A percentile compares a stretch with the other conserved stretches of the same genome.
These are phyloP conservation scores for Saprolegnia parasitica DNA, from an alignment of 352 stramenopile species.

Conservation along the genomic window DNA sequence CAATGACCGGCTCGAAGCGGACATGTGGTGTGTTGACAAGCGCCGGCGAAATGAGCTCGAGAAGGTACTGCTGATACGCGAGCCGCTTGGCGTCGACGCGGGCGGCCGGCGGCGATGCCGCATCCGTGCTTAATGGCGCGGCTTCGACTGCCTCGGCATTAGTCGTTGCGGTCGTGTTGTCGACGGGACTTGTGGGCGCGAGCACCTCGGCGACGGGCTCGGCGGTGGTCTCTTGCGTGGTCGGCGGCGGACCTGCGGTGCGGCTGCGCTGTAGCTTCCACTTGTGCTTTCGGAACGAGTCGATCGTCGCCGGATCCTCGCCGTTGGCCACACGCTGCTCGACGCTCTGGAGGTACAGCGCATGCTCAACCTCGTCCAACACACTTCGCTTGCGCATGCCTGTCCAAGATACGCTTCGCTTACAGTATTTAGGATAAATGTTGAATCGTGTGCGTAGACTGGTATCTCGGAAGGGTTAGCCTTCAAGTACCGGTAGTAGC, in stretches of 20 bases:
- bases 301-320: background rate
- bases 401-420: background rate
- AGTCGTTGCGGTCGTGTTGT: background rate
- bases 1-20: background rate
- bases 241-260: background rate
- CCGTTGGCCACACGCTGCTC: background rate
- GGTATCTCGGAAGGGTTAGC: too few relatives aligned
- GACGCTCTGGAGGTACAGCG: constrained; percentile 12
- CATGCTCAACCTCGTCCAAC: constrained; percentile 18
- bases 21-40: background rate
- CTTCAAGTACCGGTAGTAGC: too few relatives aligned
- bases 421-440: too few relatives aligned
- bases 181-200: background rate
- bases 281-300: constrained; percentile 27
- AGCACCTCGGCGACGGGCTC: background rate
- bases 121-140: background rate
- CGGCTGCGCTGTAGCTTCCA: constrained; percentile 6
- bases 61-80: constrained; percentile 18
- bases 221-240: too few relatives aligned
- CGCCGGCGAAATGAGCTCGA: constrained; percentile 26
- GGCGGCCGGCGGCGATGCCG: background rate
- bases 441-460: background rate
- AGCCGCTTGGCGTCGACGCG: background rate
- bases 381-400: constrained; percentile 17
- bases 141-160: background rate